Evolutionary conservation across 768 basidiomycete species (phyloP), one percentile per base, ranked within the genome.

Genomic region (Galerina marginata): DNA sequence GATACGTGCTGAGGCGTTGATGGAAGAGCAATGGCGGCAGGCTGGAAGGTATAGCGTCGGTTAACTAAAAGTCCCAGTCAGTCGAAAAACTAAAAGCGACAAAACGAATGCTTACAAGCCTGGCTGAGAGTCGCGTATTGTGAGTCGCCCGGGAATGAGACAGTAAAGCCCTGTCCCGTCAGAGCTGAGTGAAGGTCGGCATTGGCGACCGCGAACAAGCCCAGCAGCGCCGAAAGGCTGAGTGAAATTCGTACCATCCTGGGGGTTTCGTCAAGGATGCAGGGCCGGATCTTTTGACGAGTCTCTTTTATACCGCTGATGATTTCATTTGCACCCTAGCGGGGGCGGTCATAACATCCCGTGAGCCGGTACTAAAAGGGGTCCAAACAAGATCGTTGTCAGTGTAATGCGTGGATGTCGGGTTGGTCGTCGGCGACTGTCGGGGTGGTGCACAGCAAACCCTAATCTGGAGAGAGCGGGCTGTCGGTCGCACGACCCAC

Each of bases 11-110:
- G 33, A 1, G 72, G 43, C 25, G 56, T 68, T 3, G 12, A 65
- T 6, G 73, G 74, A 59, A 60, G 73, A 2, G 72, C 64, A 3
- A 76, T 63, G 4, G 65, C 73, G 3, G 70, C 69, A 25, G 75
- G 75, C 20, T 66, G 54, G 54, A 70, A 69, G 0, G 65, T 60
- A 46, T 64, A 73, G 26, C 73, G 62, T 9, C 42, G 51, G 46
- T 76, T 76, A 60, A 66, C 72, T 74, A 1, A 33, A 53, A 9
- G 3, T 25, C 59, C 2, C 10, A 20, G 7, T 26, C 49, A 15
- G 25, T n/a, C 46, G 9, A 3, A 15, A 25, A 44, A 45, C n/a
- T 14, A 45, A 10, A 14, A n/a, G 23, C 10, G 45, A 38, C 2
- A 37, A 25, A 9, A 25, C 37, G 9, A 15, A 29, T 12, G 54